Percentiles rank a stretch among this genome's conserved stretches.
These are phyloP conservation scores for Solanum chmielewskii DNA, from an alignment of 257 asterid genomes.

Conservation along the genomic window DNA sequence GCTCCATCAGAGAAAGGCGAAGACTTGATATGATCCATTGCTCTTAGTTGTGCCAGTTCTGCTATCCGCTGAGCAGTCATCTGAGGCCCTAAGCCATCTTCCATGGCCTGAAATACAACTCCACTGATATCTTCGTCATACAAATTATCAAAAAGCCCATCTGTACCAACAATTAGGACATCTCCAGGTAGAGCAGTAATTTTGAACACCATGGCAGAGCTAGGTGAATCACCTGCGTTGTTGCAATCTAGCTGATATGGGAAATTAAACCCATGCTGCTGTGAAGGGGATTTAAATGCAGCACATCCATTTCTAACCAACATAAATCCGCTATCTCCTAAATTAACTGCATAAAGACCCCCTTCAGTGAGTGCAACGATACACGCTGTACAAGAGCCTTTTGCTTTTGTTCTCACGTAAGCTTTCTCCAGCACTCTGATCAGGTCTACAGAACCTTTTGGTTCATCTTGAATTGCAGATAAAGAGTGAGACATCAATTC, in stretches of 20 bases:
- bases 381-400: conserved; percentile 8
- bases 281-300: background rate
- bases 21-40: background rate
- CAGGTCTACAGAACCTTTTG: background rate
- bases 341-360: background rate
- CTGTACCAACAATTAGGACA: conserved; percentile 5
- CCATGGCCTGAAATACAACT: background rate
- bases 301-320: background rate
- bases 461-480: background rate
- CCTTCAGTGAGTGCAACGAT: background rate
- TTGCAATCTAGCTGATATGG: conserved; percentile 4
- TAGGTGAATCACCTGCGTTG: background rate
- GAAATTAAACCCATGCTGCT: background rate
- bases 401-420: background rate
- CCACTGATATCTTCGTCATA: background rate
- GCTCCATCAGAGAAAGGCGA: conserved; percentile 9
- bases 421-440: background rate
- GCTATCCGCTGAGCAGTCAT: conserved; percentile 7
- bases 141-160: conserved; percentile 8
- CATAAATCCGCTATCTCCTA: conserved; percentile 10
- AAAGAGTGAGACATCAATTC: background rate
- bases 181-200: background rate
- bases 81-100: conserved; percentile 5
- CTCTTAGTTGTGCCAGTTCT: conserved; percentile 4
- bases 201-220: background rate